A percentile compares a stretch with the other conserved stretches of the same genome.
Conservation (phyloP, 2,329 filamentous ascomycete genomes). For the Pyrenochaeta sp. region DNA sequence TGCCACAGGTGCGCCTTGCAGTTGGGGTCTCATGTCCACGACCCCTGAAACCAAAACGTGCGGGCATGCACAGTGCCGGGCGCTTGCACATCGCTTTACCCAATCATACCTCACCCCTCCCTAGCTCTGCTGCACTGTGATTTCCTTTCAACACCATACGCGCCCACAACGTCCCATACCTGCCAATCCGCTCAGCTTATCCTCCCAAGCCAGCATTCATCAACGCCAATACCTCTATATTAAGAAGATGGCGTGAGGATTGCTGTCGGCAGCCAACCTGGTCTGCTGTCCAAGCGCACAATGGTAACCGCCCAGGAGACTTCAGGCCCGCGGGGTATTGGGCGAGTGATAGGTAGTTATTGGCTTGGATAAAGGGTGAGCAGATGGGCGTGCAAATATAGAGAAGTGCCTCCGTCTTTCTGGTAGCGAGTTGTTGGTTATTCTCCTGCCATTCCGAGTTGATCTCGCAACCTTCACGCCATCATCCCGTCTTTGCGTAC, state of each 20-base stretch:
- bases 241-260: slow-evolving; percentile 33
- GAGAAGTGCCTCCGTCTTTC: slow-evolving; percentile 35
- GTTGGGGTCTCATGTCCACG: slow-evolving; percentile 12
- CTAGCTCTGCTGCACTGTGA: slow-evolving; percentile 40
- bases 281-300: slow-evolving; percentile 32
- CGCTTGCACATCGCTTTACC: slow-evolving; percentile 32
- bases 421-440: slow-evolving; percentile 34
- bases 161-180: slow-evolving; percentile 34
- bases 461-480: slow-evolving; percentile 41
- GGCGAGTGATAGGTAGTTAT: slow-evolving; percentile 24
- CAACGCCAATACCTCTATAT: slow-evolving; percentile 40
- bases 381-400: slow-evolving; percentile 43
- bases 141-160: slow-evolving; percentile 42
- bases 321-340: slow-evolving; percentile 36
- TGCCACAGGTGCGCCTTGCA: slow-evolving; percentile 22
- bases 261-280: slow-evolving; percentile 30
- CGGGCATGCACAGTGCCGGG: slow-evolving; percentile 33
- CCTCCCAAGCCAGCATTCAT: slow-evolving; percentile 34
- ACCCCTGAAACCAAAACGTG: slow-evolving; percentile 36
- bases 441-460: slow-evolving; percentile 29
- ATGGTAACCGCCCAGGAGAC: slow-evolving; percentile 41
- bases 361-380: slow-evolving; percentile 30
- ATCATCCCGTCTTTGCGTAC: slow-evolving; percentile 40
- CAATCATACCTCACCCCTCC: slow-evolving; percentile 31
- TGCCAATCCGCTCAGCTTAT: slow-evolving; percentile 41